A percentile compares a stretch with the other conserved stretches of the same genome.
Conservation (phyloP, 2,329 filamentous ascomycete species). For the Sclerotinia subarctica region DNA sequence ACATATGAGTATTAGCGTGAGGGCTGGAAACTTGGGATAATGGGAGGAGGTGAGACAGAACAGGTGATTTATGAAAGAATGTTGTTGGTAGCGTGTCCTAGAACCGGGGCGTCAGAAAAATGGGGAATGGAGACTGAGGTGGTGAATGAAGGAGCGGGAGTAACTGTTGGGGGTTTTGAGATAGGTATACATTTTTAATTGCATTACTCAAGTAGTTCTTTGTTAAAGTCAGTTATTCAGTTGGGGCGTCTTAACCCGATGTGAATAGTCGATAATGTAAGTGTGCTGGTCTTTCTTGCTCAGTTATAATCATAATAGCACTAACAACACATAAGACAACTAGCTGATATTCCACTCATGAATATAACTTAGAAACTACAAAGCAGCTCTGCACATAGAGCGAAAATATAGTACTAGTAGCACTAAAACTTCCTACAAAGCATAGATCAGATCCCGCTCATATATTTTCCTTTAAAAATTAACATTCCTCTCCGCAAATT, state of each 20-base stretch:
- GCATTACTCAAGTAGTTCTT: background rate
- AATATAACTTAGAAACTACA: background rate
- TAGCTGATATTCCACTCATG: background rate
- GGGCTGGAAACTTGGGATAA: background rate
- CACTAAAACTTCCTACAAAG: background rate
- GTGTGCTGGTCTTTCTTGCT: background rate
- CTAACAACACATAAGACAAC: background rate
- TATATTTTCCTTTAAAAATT: too few species aligned
- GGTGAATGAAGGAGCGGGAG: background rate
- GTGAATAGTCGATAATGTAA: background rate
- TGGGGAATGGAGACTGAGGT: background rate
- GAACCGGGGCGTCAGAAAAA: background rate
- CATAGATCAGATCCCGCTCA: background rate
- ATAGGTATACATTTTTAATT: background rate
- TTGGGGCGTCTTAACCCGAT: too few species aligned
- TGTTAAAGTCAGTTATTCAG: too few species aligned
- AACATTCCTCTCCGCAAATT: too few species aligned
- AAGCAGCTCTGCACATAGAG: too few species aligned
- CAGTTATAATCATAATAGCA: too few species aligned
- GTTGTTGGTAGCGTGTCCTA: conserved; percentile 14
- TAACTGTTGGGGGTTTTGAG: background rate
- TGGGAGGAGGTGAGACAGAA: background rate
- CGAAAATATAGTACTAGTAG: background rate
- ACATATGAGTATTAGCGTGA: background rate
- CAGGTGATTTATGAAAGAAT: conserved; percentile 17